Evolutionary conservation across 257 asterid genomes (phyloP).

Genomic region (Osmanthus fragrans): DNA sequence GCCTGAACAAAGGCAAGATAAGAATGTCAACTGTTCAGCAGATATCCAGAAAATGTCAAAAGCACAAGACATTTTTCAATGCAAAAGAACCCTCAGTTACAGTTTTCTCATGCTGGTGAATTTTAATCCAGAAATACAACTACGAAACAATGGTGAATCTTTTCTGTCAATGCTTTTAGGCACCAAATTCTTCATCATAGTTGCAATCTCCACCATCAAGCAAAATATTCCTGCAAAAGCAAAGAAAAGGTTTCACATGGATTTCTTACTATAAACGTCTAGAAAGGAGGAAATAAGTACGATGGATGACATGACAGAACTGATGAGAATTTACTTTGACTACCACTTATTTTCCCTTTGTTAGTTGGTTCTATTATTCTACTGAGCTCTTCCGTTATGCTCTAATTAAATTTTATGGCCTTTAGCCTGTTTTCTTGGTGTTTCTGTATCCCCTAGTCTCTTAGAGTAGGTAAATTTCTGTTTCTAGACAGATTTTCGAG

Average conservation of each 20-base stretch:
- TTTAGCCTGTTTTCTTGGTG: not conserved
- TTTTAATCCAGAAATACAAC: not conserved
- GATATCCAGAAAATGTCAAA: not conserved
- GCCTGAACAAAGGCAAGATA: not conserved
- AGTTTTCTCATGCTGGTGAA: slow-evolving; percentile 13
- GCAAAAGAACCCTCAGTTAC: not conserved
- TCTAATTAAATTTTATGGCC: no score
- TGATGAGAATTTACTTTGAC: not conserved
- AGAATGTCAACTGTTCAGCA: not conserved
- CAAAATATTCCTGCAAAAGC: slow-evolving; percentile 61
- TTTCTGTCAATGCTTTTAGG: not conserved
- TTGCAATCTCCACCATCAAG: slow-evolving; percentile 44
- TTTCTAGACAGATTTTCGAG: no score
- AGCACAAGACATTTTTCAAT: not conserved
- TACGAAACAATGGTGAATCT: not conserved
- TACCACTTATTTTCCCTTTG: not conserved
- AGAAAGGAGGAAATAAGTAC: not conserved
- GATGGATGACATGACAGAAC: not conserved
- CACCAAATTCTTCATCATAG: slow-evolving; percentile 23
- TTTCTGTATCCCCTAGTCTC: not conserved
- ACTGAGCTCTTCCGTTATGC: not conserved
- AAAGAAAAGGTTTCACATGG: slow-evolving; percentile 8
- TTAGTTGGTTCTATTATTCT: not conserved
- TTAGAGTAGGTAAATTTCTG: not conserved
- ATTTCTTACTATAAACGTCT: not conserved